phyloP scores from a whole-genome alignment of 768 basidiomycete genomes.

The Suillus variegatus region DNA sequence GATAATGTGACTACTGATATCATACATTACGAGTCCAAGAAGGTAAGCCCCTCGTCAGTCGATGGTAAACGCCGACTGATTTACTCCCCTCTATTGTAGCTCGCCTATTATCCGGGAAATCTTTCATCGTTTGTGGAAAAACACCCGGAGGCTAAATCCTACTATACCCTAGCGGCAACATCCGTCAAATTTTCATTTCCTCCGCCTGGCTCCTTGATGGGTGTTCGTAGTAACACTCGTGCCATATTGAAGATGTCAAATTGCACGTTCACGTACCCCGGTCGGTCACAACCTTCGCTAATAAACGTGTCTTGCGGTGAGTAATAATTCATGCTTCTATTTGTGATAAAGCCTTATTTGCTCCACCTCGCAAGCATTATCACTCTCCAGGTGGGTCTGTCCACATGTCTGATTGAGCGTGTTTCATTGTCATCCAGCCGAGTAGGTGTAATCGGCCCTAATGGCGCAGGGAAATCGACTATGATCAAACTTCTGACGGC shows the following conservation, averaged over 20 bases:
- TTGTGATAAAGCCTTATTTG: background rate
- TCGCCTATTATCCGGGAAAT: slow-evolving; percentile 93
- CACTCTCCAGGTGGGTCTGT: slow-evolving; percentile 75
- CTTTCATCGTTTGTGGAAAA: slow-evolving; percentile 86
- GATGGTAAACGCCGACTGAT: slow-evolving; percentile 18
- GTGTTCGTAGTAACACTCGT: slow-evolving; percentile 92
- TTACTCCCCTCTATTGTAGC: slow-evolving; percentile 41
- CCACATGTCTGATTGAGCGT: slow-evolving; percentile 19
- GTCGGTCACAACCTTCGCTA: slow-evolving; percentile 76
- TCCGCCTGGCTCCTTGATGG: slow-evolving; percentile 93
- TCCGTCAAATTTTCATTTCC: slow-evolving; percentile 96
- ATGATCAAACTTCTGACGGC: slow-evolving; percentile 92
- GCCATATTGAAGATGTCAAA: slow-evolving; percentile 91
- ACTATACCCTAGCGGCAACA: slow-evolving; percentile 94
- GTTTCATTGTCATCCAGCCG: slow-evolving; percentile 53
- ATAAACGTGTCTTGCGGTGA: slow-evolving; percentile 79
- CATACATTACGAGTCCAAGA: slow-evolving; percentile 96
- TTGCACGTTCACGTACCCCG: slow-evolving; percentile 95
- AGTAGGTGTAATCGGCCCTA: slow-evolving; percentile 89
- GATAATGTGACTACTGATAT: slow-evolving; percentile 96
- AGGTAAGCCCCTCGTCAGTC: slow-evolving; percentile 43
- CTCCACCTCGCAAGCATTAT: slow-evolving; percentile 46
- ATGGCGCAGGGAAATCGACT: slow-evolving; percentile 96
- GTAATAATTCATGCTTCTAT: background rate
- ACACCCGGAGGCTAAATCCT: slow-evolving; percentile 93